Evolutionary conservation across 164 flowering plant genomes (phyloP).

Genomic region (Warburgia ugandensis): DNA sequence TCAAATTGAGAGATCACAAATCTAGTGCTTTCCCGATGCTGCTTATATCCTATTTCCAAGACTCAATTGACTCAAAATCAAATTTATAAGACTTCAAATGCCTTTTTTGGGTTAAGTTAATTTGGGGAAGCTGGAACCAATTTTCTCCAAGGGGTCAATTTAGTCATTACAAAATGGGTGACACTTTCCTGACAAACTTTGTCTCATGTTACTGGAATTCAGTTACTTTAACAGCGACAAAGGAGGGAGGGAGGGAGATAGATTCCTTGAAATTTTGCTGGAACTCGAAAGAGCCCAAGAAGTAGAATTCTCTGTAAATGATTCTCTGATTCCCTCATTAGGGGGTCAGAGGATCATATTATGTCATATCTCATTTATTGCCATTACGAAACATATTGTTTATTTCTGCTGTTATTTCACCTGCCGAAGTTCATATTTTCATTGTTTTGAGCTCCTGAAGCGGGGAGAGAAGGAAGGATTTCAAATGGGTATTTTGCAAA

Average conservation of each 20-base stretch:
- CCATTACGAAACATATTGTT: background rate
- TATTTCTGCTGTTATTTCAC: background rate
- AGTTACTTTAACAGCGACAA: constrained; percentile 7
- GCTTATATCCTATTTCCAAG: no score
- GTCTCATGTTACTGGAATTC: constrained; percentile 7
- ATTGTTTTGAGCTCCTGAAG: constrained; percentile 7
- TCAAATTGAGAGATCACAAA: no score
- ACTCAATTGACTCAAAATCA: no score
- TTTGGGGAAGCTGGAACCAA: no score
- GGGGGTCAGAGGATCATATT: constrained; percentile 50
- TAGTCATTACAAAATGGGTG: background rate
- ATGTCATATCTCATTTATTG: background rate
- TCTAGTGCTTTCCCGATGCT: no score
- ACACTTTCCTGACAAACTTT: constrained; percentile 8
- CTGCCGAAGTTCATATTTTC: constrained; percentile 7
- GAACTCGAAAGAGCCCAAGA: no score
- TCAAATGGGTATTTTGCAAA: constrained; percentile 30
- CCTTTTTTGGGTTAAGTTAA: no score
- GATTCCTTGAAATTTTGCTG: no score
- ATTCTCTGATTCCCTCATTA: constrained; percentile 51
- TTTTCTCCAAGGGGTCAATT: no score
- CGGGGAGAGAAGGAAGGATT: constrained; percentile 2
- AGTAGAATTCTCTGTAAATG: constrained; percentile 8
- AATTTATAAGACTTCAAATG: no score
- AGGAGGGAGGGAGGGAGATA: constrained; percentile 1